Evolutionary conservation across 495 filamentous ascomycete species (phyloP).

Genomic region (Lindgomyces ingoldianus): DNA sequence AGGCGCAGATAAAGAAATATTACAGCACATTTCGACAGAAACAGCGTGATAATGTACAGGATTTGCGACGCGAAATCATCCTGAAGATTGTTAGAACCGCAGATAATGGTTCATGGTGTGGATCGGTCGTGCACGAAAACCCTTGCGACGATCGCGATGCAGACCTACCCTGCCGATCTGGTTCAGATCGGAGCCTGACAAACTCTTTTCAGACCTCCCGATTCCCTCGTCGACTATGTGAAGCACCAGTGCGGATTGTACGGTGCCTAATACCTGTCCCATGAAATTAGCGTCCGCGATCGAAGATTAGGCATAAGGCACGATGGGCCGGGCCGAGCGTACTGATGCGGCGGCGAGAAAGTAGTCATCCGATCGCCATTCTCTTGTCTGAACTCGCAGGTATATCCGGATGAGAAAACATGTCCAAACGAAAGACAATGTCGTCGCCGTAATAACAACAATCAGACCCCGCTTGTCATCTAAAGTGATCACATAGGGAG

Average conservation of each 20-base stretch:
- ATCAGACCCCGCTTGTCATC: constrained; percentile 29
- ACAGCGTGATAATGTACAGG: constrained; percentile 24
- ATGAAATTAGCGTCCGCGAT: not conserved
- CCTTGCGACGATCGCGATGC: constrained; percentile 4
- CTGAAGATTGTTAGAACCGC: constrained; percentile 2
- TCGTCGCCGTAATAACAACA: constrained; percentile 21
- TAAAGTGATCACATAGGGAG: constrained; percentile 22
- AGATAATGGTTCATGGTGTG: not conserved
- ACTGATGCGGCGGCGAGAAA: constrained; percentile 28
- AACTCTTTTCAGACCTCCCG: not conserved
- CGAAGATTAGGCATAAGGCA: not conserved
- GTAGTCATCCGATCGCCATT: constrained; percentile 29
- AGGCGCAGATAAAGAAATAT: constrained; percentile 26
- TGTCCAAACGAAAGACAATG: constrained; percentile 28
- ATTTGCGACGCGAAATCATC: constrained; percentile 25
- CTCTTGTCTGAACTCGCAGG: constrained; percentile 10
- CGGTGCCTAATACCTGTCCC: constrained; percentile 16
- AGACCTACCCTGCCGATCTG: constrained; percentile 25
- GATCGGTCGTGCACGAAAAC: not conserved
- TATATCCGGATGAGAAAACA: constrained; percentile 26
- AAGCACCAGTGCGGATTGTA: constrained; percentile 16
- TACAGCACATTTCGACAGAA: constrained; percentile 27
- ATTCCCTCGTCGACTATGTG: constrained; percentile 18
- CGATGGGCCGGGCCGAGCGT: not conserved
- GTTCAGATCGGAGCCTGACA: not conserved